Conservation (phyloP, 768 basidiomycete species). For the Suillus decipiens region DNA sequence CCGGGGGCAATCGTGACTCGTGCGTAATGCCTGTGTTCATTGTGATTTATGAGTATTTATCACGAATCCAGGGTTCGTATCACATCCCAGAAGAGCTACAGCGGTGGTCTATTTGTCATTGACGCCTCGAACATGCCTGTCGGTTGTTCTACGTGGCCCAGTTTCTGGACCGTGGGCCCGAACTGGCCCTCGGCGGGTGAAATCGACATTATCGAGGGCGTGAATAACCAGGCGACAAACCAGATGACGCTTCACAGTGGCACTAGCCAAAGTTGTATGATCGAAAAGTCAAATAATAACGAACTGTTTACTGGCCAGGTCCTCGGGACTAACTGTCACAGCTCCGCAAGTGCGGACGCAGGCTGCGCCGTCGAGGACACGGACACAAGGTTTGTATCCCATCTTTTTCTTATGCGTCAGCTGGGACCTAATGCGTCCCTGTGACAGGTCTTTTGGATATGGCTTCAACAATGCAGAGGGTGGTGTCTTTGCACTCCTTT, state of each 20-base stretch:
- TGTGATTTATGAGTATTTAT: constrained; percentile 9
- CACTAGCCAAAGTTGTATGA: constrained; percentile 39
- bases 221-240: constrained; percentile 58
- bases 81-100: constrained; percentile 60
- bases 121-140: constrained; percentile 72
- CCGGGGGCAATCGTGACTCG: constrained; percentile 58
- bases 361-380: constrained; percentile 54
- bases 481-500: constrained; percentile 59
- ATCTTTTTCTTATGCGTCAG: constrained; percentile 16
- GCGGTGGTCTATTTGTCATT: constrained; percentile 71
- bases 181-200: constrained; percentile 59
- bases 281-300: constrained; percentile 14
- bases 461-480: constrained; percentile 40
- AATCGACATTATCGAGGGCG: constrained; percentile 77
- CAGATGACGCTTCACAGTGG: constrained; percentile 69
- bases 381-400: constrained; percentile 19
- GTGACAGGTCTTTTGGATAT: constrained; percentile 40
- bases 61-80: constrained; percentile 59
- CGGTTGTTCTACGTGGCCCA: constrained; percentile 66
- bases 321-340: constrained; percentile 40
- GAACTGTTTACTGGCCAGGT: constrained; percentile 22
- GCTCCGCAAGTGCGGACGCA: constrained; percentile 39
- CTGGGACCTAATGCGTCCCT: constrained; percentile 36
- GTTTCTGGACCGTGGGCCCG: constrained; percentile 56
- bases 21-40: constrained; percentile 23